phyloP scores from a whole-genome alignment of 768 basidiomycete species.

The Rhizopogon rudus region DNA sequence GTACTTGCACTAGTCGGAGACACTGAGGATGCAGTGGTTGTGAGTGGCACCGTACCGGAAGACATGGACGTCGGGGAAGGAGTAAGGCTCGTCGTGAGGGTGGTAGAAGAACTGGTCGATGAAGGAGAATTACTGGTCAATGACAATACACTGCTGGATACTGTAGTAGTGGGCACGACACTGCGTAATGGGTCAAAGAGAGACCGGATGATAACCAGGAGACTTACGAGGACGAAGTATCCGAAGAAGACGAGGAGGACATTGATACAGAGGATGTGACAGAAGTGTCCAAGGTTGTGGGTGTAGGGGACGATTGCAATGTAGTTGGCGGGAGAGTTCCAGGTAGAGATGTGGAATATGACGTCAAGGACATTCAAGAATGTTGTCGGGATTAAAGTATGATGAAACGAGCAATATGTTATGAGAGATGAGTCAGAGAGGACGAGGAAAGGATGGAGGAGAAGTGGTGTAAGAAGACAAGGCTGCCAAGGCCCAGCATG shows the following conservation, averaged over 20 bases:
- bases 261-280: slow-evolving; percentile 8
- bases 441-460: not conserved
- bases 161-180: slow-evolving; percentile 8
- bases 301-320: slow-evolving; percentile 16
- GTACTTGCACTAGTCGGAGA: slow-evolving; percentile 10
- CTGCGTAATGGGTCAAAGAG: slow-evolving; percentile 13
- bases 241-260: slow-evolving; percentile 7
- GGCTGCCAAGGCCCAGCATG: not conserved
- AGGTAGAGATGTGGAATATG: slow-evolving; percentile 6
- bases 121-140: slow-evolving; percentile 8
- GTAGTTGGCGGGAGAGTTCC: slow-evolving; percentile 17
- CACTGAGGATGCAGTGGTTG: slow-evolving; percentile 16
- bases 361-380: slow-evolving; percentile 17
- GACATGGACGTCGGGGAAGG: slow-evolving; percentile 6
- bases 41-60: slow-evolving; percentile 1
- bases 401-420: not conserved
- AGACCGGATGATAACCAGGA: not conserved
- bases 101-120: slow-evolving; percentile 3
- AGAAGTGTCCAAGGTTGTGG: slow-evolving; percentile 12
- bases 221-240: slow-evolving; percentile 19
- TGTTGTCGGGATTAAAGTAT: not conserved
- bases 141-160: slow-evolving; percentile 9
- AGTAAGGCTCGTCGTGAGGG: slow-evolving; percentile 14
- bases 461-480: slow-evolving; percentile 1
- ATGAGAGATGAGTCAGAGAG: slow-evolving; percentile 3